phyloP scores from a whole-genome alignment of 2,329 filamentous ascomycete species.

The Fusarium fujikuroi region DNA sequence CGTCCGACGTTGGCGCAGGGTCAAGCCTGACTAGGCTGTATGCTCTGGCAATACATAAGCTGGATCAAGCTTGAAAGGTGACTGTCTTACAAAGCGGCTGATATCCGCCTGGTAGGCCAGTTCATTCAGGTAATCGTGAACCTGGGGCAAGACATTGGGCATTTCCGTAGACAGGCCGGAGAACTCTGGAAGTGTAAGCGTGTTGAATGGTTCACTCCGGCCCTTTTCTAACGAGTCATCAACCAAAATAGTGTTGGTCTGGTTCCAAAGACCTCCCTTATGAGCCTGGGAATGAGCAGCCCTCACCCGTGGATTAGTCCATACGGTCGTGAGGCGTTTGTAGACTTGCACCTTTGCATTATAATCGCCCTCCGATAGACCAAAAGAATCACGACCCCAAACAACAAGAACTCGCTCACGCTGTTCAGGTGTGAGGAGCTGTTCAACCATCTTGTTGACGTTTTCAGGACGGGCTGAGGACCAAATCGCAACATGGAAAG shows the following conservation, averaged over 20 bases:
- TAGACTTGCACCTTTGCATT: constrained; percentile 82
- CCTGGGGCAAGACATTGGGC: constrained; percentile 62
- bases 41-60: constrained; percentile 35
- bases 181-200: constrained; percentile 85
- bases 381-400: constrained; percentile 84
- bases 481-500: constrained; percentile 88
- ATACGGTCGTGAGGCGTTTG: constrained; percentile 82
- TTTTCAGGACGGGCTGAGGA: constrained; percentile 83
- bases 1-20: background rate
- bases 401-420: constrained; percentile 69
- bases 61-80: constrained; percentile 59
- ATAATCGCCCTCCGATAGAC: constrained; percentile 73
- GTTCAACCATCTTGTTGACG: constrained; percentile 72
- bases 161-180: constrained; percentile 56
- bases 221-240: constrained; percentile 89
- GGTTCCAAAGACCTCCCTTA: constrained; percentile 70
- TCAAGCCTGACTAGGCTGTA: background rate
- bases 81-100: constrained; percentile 66
- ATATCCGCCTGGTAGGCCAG: constrained; percentile 68
- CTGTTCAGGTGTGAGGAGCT: constrained; percentile 69
- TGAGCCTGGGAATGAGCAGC: constrained; percentile 56
- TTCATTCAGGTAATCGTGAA: constrained; percentile 70
- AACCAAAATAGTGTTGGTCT: constrained; percentile 88
- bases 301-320: constrained; percentile 64
- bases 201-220: constrained; percentile 82